These are phyloP conservation scores for Meripilus lineatus DNA, from an alignment of 1,284 basidiomycete species.

Conservation along the genomic window DNA sequence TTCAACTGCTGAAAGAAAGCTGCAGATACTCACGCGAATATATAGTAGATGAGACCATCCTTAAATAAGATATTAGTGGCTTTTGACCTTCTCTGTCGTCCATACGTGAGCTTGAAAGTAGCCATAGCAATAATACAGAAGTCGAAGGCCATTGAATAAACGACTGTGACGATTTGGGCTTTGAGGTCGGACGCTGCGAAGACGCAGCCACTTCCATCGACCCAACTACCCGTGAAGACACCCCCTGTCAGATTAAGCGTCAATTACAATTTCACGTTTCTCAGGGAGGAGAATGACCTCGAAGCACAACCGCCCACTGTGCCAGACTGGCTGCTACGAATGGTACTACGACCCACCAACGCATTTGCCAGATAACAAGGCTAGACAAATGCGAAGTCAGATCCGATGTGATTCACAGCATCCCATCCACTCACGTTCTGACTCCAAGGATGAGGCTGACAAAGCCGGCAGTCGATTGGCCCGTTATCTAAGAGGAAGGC, in stretches of 20 bases:
- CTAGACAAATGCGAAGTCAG: no score
- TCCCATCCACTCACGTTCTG: slow-evolving; percentile 58
- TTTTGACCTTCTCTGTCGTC: no score
- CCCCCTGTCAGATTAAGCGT: slow-evolving; percentile 43
- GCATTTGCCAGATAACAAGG: no score
- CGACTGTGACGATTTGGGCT: slow-evolving; percentile 58
- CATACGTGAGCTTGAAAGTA: slow-evolving; percentile 34
- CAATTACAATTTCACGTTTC: slow-evolving; percentile 5
- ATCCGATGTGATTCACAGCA: no score
- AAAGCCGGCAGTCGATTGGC: slow-evolving; percentile 65
- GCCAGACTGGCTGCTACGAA: no score
- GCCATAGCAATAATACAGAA: slow-evolving; percentile 56
- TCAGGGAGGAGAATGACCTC: neutral
- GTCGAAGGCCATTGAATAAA: slow-evolving; percentile 71
- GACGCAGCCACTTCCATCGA: slow-evolving; percentile 42
- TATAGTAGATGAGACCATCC: no score
- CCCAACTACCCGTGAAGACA: slow-evolving; percentile 51
- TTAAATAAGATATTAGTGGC: no score
- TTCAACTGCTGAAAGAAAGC: no score
- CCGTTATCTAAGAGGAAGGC: slow-evolving; percentile 38
- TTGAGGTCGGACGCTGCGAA: slow-evolving; percentile 52
- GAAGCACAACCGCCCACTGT: no score
- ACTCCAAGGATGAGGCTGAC: slow-evolving; percentile 73
- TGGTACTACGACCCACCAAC: no score
- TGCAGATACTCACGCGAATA: no score